Percentiles rank a stretch among this genome's conserved stretches.
These are phyloP conservation scores for Pseudogymnoascus sp. DNA, from an alignment of 2,329 filamentous ascomycete species.

Conservation along the genomic window DNA sequence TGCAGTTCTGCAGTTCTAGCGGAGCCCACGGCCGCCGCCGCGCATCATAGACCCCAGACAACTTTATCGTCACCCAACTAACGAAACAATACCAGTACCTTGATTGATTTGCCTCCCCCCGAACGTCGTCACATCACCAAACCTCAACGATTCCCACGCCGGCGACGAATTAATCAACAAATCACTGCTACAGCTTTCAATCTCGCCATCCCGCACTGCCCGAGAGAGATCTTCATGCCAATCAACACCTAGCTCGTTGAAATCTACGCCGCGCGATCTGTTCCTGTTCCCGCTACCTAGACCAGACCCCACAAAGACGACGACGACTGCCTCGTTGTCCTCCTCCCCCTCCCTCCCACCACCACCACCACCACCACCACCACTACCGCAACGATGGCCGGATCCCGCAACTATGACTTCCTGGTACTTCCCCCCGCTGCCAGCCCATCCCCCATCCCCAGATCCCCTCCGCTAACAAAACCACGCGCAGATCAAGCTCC, in stretches of 20 bases:
- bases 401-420: conserved; percentile 98
- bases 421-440: conserved; percentile 55
- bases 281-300: conserved; percentile 6
- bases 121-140: neutral
- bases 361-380: neutral
- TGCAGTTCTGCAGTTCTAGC: conserved; percentile 1
- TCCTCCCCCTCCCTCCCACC: neutral
- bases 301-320: conserved; percentile 5
- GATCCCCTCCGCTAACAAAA: conserved; percentile 17
- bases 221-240: neutral
- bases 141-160: neutral
- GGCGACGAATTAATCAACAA: neutral
- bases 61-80: conserved; percentile 5
- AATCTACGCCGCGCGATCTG: conserved; percentile 3
- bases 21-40: neutral
- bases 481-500: conserved; percentile 66
- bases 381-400: conserved; percentile 60
- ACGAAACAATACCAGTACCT: conserved; percentile 4
- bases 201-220: neutral
- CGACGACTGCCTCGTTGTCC: conserved; percentile 2
- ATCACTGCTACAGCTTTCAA: neutral
- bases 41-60: conserved; percentile 5
- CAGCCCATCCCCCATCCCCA: conserved; percentile 17
- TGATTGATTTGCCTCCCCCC: conserved; percentile 1
- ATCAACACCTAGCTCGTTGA: neutral